Base-by-base conservation (phyloP, 345 rosid genomes). In the Eucalyptus regnans region DNA sequence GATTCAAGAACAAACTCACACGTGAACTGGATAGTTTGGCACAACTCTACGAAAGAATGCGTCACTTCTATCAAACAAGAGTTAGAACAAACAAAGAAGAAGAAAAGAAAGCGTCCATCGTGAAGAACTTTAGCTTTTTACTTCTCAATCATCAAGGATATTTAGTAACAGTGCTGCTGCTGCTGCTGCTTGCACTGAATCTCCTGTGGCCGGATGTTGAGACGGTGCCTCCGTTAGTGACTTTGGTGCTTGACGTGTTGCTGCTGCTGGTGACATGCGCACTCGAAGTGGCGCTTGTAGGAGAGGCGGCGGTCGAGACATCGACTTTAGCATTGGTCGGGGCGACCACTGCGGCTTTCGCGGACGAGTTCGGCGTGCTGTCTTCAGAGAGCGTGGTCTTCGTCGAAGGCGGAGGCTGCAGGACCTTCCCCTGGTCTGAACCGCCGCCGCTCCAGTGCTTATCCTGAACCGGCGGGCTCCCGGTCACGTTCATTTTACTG, bases 401-500 rank as follows among this genome's bases (percentile, higher is more conserved):
- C 6, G 62, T 56, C 6, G 12, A 23, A 25, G 62, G 62, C 12
- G 62, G 62, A 56, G 62, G 62, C 29, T 4, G 29, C 62, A 56
- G 27, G 62, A 56, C 62, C 62, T 13, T 56, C 62, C 62, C 62
- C 0, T 1, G 62, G 62, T 3, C 13, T 0, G 62, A 56, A 56
- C 62, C 62, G 62, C 1, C 62, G 6, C 62, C 62, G 62, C 6
- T 4, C 62, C 62, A 56, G 5, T 56, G 62, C 0, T 0, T 0
- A 56, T 56, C 62, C 62, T 9, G 0, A 22, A 2, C 29, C 0
- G 1, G 12, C 12, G 13, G 0, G 62, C 6, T 25, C 62, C 0
- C 0, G 27, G 1, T 1, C 3, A 2, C 1, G 29, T 0, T 0
- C 0, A 0, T 56, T 29, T 0, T 9, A 25, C 62, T 0, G 62